Conservation (phyloP, 441 rosid species). For the Metrosideros polymorpha region DNA sequence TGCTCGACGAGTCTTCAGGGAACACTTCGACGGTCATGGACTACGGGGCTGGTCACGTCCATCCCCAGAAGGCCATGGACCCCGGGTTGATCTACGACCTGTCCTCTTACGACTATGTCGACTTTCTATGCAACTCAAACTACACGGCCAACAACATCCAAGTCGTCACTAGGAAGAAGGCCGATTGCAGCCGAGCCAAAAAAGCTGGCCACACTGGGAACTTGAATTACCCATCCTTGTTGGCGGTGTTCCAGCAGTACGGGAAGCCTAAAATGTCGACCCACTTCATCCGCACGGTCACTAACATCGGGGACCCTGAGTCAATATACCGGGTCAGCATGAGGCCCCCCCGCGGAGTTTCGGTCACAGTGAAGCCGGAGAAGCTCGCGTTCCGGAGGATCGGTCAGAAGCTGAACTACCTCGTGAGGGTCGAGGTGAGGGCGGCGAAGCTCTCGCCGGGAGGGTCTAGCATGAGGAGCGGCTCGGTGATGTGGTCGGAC, state of each 20-base stretch:
- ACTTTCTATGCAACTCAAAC: slow-evolving; percentile 63
- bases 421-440: slow-evolving; percentile 36
- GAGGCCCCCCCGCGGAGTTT: slow-evolving; percentile 33
- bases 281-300: slow-evolving; percentile 53
- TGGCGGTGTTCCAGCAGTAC: slow-evolving; percentile 44
- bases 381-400: slow-evolving; percentile 44
- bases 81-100: slow-evolving; percentile 56
- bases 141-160: slow-evolving; percentile 39
- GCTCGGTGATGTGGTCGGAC: slow-evolving; percentile 50
- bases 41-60: slow-evolving; percentile 71
- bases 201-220: slow-evolving; percentile 60
- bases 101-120: slow-evolving; percentile 39
- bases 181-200: slow-evolving; percentile 51
- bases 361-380: slow-evolving; percentile 44
- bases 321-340: slow-evolving; percentile 36
- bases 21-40: slow-evolving; percentile 50
- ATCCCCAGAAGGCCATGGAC: slow-evolving; percentile 61
- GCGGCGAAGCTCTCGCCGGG: slow-evolving; percentile 47
- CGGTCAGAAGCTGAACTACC: slow-evolving; percentile 55
- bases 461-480: slow-evolving; percentile 34
- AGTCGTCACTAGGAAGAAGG: slow-evolving; percentile 35
- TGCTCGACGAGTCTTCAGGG: slow-evolving; percentile 54
- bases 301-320: slow-evolving; percentile 47
- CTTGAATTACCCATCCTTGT: slow-evolving; percentile 52
- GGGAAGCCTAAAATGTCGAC: slow-evolving; percentile 51